Conservation (phyloP, 1,284 basidiomycete genomes). For the Sanguinoderma infundibulare region DNA sequence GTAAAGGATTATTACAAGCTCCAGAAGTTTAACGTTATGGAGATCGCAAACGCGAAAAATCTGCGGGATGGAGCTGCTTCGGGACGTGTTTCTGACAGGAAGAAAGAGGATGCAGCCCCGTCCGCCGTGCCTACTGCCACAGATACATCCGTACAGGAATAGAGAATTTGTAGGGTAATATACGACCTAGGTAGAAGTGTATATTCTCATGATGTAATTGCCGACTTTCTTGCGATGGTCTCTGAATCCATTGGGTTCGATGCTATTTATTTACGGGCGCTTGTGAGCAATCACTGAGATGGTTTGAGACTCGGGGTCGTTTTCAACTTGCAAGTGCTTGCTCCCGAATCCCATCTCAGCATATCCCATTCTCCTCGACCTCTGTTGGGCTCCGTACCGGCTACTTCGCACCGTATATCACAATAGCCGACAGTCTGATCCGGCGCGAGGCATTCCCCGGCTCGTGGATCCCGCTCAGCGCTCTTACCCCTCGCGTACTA, state of each 20-base stretch:
- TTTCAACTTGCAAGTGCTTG: not conserved
- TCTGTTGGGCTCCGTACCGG: not conserved
- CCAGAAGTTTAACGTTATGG: conserved; percentile 78
- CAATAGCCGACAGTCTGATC: not conserved
- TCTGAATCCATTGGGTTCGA: too few species aligned
- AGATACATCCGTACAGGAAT: not conserved
- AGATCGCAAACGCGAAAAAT: conserved; percentile 52
- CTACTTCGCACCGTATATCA: not conserved
- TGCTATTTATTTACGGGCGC: not conserved
- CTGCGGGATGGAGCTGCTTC: conserved; percentile 28
- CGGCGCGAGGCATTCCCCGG: not conserved
- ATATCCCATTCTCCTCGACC: not conserved
- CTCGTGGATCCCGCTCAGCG: not conserved
- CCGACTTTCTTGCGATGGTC: too few species aligned
- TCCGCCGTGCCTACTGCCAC: not conserved
- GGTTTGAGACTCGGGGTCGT: too few species aligned
- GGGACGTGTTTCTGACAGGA: conserved; percentile 23
- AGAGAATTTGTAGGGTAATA: not conserved
- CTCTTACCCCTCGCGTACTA: not conserved
- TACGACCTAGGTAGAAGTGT: not conserved
- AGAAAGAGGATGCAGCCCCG: not conserved
- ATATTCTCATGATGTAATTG: too few species aligned
- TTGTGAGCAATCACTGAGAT: not conserved
- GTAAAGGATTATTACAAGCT: conserved; percentile 71
- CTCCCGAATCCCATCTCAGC: not conserved